These are phyloP conservation scores for Fusarium nanum DNA, from an alignment of 2,329 filamentous ascomycete species.

Conservation along the genomic window DNA sequence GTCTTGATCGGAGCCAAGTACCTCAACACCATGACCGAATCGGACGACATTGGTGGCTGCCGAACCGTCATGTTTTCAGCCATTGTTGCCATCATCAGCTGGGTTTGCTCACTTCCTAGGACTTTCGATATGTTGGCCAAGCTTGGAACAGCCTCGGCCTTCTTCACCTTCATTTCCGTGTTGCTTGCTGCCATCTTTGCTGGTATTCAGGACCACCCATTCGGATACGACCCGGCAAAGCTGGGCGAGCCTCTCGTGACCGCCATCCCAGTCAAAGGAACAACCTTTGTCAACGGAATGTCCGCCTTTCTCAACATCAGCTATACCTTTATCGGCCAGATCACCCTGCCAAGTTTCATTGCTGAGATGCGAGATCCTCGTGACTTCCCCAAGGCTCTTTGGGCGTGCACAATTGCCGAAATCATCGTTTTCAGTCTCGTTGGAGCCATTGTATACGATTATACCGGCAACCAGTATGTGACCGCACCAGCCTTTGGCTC, in stretches of 20 bases:
- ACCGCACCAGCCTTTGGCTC: slow-evolving; percentile 89
- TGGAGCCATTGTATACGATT: slow-evolving; percentile 84
- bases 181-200: slow-evolving; percentile 86
- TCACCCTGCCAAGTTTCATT: slow-evolving; percentile 93
- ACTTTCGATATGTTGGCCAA: slow-evolving; percentile 86
- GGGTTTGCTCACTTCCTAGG: slow-evolving; percentile 81
- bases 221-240: slow-evolving; percentile 67
- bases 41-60: slow-evolving; percentile 69
- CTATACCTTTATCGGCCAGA: slow-evolving; percentile 96
- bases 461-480: slow-evolving; percentile 90
- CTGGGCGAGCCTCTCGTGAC: slow-evolving; percentile 74
- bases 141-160: slow-evolving; percentile 80
- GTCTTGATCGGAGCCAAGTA: slow-evolving; percentile 88
- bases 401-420: slow-evolving; percentile 89
- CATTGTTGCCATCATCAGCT: slow-evolving; percentile 80
- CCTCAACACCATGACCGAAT: slow-evolving; percentile 85
- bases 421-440: slow-evolving; percentile 87
- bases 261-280: slow-evolving; percentile 74
- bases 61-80: slow-evolving; percentile 86
- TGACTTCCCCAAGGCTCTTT: slow-evolving; percentile 93
- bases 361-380: slow-evolving; percentile 84
- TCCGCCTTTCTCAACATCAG: slow-evolving; percentile 94
- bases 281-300: slow-evolving; percentile 84
- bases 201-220: slow-evolving; percentile 79
- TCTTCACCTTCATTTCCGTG: slow-evolving; percentile 92